Evolutionary conservation across 768 basidiomycete genomes (phyloP).

Genomic region (Suillus discolor): DNA sequence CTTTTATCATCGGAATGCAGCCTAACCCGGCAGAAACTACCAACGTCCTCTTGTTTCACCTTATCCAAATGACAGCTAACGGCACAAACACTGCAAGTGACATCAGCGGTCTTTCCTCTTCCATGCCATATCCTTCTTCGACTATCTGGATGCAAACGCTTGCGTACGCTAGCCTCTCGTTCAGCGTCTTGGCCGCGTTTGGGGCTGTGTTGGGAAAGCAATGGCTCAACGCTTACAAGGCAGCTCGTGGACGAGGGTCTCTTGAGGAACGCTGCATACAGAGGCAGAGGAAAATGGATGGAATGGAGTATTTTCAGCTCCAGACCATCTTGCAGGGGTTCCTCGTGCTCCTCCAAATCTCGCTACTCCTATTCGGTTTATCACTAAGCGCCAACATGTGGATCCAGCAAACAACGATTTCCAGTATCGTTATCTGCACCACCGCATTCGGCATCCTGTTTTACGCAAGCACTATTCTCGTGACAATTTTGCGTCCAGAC

Average conservation of each 20-base stretch:
- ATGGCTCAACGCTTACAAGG: neutral
- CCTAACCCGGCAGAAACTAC: slow-evolving; percentile 27
- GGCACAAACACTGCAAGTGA: no score
- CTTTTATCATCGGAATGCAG: no score
- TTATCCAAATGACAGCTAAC: neutral
- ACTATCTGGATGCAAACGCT: no score
- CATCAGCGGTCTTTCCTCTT: no score
- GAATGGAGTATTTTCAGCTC: neutral
- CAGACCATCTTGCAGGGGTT: slow-evolving; percentile 2
- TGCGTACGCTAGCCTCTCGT: no score
- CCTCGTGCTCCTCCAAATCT: slow-evolving; percentile 1
- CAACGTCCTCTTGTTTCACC: slow-evolving; percentile 20
- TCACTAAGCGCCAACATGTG: slow-evolving; percentile 14
- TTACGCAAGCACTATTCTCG: neutral
- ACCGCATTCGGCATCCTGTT: neutral
- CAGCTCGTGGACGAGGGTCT: neutral
- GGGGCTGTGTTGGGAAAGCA: neutral
- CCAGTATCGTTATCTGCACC: neutral
- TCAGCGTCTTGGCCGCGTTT: neutral
- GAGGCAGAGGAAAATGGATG: neutral
- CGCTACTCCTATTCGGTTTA: slow-evolving; percentile 14
- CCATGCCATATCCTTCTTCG: no score
- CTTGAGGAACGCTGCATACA: neutral
- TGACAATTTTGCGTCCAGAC: neutral
- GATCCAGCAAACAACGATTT: neutral